phyloP scores from a whole-genome alignment of 164 flowering plant species.

The Magnolia changhungtana region DNA sequence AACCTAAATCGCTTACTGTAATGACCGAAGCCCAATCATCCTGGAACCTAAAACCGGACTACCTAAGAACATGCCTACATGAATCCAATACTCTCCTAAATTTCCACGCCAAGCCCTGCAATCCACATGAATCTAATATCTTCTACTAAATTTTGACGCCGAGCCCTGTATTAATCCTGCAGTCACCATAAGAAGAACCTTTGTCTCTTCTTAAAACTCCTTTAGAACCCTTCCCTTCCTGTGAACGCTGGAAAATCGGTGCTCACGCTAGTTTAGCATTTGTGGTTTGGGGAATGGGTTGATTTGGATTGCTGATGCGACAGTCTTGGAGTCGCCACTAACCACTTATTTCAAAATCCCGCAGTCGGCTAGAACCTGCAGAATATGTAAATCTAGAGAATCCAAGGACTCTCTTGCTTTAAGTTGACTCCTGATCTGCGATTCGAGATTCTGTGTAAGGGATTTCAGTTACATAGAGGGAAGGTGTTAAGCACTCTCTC shows the following conservation, averaged over 20 bases:
- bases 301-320: no score
- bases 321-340: no score
- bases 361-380: no score
- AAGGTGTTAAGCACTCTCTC: no score
- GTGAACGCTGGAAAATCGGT: constrained; percentile 71
- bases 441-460: no score
- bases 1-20: constrained; percentile 62
- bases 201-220: constrained; percentile 57
- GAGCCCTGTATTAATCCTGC: constrained; percentile 83
- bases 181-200: constrained; percentile 87
- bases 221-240: constrained; percentile 51
- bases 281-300: no score
- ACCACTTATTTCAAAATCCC: no score
- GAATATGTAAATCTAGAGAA: no score
- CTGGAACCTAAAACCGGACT: constrained; percentile 62
- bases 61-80: constrained; percentile 51
- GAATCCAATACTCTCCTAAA: constrained; percentile 60
- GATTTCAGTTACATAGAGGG: no score
- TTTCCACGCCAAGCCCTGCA: constrained; percentile 36
- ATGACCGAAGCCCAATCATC: constrained; percentile 90
- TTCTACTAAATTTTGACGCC: constrained; percentile 41
- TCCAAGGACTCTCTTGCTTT: no score
- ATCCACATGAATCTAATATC: constrained; percentile 65
- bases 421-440: no score
- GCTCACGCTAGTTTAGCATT: constrained; percentile 36